Percentiles rank a stretch among this genome's conserved stretches.
phyloP scores from a whole-genome alignment of 495 filamentous ascomycete genomes.

The Neurospora discreta region DNA sequence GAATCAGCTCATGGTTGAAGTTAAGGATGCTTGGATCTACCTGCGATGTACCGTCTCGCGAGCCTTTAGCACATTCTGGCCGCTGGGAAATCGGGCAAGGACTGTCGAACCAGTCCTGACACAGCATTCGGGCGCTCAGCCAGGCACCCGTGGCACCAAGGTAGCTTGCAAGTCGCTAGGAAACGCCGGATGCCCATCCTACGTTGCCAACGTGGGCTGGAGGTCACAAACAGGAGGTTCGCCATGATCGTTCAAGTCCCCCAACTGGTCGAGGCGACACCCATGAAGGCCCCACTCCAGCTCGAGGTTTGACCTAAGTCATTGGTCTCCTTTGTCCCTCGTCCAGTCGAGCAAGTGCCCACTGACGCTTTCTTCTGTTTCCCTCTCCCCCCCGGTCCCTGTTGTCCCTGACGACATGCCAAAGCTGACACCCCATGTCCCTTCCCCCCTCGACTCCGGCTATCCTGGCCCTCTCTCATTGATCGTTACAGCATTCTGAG shows the following conservation, averaged over 20 bases:
- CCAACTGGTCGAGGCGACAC: background rate
- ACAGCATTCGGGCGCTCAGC: background rate
- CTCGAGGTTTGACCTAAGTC: background rate
- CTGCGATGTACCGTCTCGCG: background rate
- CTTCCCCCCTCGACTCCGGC: slow-evolving; percentile 2
- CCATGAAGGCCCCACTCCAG: background rate
- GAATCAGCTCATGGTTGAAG: background rate
- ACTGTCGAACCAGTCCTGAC: slow-evolving; percentile 1
- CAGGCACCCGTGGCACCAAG: background rate
- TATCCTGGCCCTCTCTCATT: background rate
- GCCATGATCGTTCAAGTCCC: background rate
- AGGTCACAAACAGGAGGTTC: background rate
- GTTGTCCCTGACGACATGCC: slow-evolving; percentile 15
- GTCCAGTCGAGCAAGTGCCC: background rate
- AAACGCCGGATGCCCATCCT: background rate
- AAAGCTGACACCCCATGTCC: background rate
- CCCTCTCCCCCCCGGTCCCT: background rate
- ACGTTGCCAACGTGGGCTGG: background rate
- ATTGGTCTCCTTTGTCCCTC: background rate
- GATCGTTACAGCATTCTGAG: background rate
- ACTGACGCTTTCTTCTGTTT: background rate
- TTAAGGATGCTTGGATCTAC: background rate
- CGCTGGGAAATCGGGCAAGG: background rate
- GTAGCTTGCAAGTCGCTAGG: background rate
- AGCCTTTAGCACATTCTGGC: slow-evolving; percentile 3